These are phyloP conservation scores for Lobosporangium transversale DNA, from an alignment of 192 early-diverging fungal species.

Conservation along the genomic window DNA sequence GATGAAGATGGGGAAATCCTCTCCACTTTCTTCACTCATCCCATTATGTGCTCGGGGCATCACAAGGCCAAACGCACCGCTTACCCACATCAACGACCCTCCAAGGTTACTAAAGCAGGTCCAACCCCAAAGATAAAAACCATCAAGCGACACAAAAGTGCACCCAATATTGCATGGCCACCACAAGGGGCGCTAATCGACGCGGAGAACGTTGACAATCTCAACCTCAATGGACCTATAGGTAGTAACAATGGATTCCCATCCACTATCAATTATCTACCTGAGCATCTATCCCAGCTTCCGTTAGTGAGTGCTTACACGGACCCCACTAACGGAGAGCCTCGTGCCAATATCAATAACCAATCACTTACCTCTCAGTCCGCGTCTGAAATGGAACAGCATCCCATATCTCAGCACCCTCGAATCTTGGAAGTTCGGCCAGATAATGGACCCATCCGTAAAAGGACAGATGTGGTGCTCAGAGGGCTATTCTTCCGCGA, in stretches of 20 bases:
- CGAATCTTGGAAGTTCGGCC: constrained; percentile 30
- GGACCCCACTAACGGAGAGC: background rate
- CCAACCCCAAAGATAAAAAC: constrained; percentile 41
- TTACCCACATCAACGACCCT: constrained; percentile 27
- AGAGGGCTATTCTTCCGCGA: constrained; percentile 31
- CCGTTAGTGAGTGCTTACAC: background rate
- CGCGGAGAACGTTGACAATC: background rate
- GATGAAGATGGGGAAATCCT: constrained; percentile 43
- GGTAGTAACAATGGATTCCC: constrained; percentile 3
- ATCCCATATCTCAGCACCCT: constrained; percentile 5
- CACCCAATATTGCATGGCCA: constrained; percentile 12
- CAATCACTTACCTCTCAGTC: background rate
- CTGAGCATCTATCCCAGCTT: constrained; percentile 7
- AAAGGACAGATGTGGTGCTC: constrained; percentile 41
- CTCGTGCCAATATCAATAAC: background rate
- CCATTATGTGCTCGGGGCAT: constrained; percentile 51
- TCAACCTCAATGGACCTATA: background rate
- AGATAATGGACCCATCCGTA: constrained; percentile 36
- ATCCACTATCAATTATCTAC: constrained; percentile 7
- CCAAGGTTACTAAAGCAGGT: constrained; percentile 21
- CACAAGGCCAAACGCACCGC: constrained; percentile 48
- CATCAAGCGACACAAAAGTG: constrained; percentile 45
- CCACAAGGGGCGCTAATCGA: background rate
- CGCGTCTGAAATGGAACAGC: constrained; percentile 7
- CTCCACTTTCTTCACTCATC: constrained; percentile 26